Conservation (phyloP, 106 monocot species). For the Cymbidium sinense region DNA sequence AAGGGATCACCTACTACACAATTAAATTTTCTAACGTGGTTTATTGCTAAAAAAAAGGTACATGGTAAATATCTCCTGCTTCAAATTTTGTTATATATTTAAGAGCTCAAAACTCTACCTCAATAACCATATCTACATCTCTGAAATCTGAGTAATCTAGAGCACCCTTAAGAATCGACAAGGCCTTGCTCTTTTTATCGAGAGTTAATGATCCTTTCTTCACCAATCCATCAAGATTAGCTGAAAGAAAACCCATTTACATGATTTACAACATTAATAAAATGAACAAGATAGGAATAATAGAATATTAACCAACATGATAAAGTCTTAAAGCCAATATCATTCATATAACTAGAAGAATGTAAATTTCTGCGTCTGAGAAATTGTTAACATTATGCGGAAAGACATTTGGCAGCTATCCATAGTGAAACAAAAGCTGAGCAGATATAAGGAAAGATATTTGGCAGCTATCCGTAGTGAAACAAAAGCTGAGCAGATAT, state of each 20-base stretch:
- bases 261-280: not conserved
- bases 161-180: slow-evolving; percentile 59
- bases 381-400: no score
- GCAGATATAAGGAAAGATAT: no score
- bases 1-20: no score
- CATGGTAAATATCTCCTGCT: no score
- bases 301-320: not conserved
- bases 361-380: no score
- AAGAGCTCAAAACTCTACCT: slow-evolving; percentile 27
- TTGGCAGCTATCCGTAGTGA: no score
- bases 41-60: no score
- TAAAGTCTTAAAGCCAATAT: not conserved
- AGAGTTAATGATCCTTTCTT: slow-evolving; percentile 59
- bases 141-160: slow-evolving; percentile 75
- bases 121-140: slow-evolving; percentile 87
- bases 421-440: not conserved
- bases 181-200: slow-evolving; percentile 51
- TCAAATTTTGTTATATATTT: not conserved
- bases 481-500: no score
- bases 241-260: slow-evolving; percentile 16
- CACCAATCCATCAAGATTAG: slow-evolving; percentile 55
- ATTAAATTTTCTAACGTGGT: no score
- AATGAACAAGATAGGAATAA: not conserved
- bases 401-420: no score
- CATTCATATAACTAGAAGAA: no score